Conservation (phyloP, 306 rosid species). For the Cucurbita ficifolia region DNA sequence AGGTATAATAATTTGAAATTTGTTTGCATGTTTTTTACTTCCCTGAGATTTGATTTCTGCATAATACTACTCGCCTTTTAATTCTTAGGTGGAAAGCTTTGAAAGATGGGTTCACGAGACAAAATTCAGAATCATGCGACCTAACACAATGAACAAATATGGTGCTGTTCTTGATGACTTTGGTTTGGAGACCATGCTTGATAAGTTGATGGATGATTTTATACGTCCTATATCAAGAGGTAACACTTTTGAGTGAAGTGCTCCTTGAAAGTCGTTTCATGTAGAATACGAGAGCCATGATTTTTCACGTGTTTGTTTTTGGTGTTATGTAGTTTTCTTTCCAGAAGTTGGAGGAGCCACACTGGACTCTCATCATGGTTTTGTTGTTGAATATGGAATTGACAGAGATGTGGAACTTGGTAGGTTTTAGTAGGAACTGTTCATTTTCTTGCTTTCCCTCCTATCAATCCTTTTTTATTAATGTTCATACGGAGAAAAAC, state of each 20-base stretch:
- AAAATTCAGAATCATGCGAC: slow-evolving; percentile 74
- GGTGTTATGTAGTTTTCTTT: slow-evolving; percentile 56
- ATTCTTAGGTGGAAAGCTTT: slow-evolving; percentile 73
- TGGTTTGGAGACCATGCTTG: slow-evolving; percentile 79
- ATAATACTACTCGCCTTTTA: slow-evolving; percentile 6
- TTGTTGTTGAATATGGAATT: slow-evolving; percentile 82
- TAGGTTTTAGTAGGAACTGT: slow-evolving; percentile 21
- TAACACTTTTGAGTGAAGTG: slow-evolving; percentile 3
- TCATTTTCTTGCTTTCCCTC: neutral
- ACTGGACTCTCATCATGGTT: slow-evolving; percentile 92
- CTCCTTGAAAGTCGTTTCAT: neutral
- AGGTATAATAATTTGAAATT: slow-evolving; percentile 43
- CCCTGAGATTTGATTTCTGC: neutral
- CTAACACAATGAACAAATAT: slow-evolving; percentile 77
- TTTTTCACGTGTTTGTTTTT: slow-evolving; percentile 17
- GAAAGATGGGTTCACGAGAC: slow-evolving; percentile 77
- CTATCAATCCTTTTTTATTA: neutral
- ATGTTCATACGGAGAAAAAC: too few species aligned
- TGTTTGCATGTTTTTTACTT: neutral
- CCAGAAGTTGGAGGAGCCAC: slow-evolving; percentile 81
- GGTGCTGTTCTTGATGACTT: slow-evolving; percentile 97
- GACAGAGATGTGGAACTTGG: slow-evolving; percentile 86
- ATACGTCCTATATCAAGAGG: slow-evolving; percentile 66
- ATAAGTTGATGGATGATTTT: slow-evolving; percentile 57
- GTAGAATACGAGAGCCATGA: neutral